A percentile compares a stretch with the other conserved stretches of the same genome.
These are phyloP conservation scores for Colletotrichum sp. DNA, from an alignment of 2,329 filamentous ascomycete species.

Conservation along the genomic window DNA sequence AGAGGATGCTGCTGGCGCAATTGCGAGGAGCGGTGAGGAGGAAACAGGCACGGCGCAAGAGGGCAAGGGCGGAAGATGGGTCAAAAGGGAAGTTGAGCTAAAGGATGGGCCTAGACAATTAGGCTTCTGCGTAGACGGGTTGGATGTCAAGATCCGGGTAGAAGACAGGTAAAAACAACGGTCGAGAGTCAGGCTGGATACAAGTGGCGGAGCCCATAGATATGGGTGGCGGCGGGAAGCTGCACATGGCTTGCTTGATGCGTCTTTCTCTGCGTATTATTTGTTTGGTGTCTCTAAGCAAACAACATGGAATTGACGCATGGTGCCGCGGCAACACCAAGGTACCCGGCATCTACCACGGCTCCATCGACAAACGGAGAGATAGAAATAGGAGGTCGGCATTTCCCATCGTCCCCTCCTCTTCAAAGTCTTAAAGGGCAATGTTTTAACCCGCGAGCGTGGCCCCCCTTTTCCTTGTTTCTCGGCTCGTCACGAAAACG, in stretches of 20 bases:
- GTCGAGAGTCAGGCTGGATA: neutral
- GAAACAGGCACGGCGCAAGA: constrained; percentile 21
- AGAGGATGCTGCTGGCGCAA: constrained; percentile 45
- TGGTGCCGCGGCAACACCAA: neutral
- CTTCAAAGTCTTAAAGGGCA: neutral
- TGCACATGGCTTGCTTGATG: neutral
- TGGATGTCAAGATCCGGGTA: constrained; percentile 73
- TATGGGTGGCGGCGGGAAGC: neutral
- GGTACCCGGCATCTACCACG: neutral
- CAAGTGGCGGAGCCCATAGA: neutral
- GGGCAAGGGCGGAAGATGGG: constrained; percentile 62
- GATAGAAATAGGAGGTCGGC: neutral
- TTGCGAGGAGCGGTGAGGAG: constrained; percentile 22
- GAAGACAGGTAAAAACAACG: constrained; percentile 46
- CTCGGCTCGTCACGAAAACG: neutral
- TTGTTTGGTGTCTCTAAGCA: neutral
- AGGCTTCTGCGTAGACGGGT: constrained; percentile 81
- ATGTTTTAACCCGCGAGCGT: neutral
- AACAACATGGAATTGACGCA: neutral
- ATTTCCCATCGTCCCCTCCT: neutral
- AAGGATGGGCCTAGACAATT: constrained; percentile 80
- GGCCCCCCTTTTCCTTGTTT: neutral
- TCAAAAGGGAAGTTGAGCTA: constrained; percentile 81
- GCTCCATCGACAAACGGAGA: neutral
- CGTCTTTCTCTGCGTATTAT: neutral